Base-by-base conservation (phyloP, 257 asterid species). In the Sherardia arvensis region DNA sequence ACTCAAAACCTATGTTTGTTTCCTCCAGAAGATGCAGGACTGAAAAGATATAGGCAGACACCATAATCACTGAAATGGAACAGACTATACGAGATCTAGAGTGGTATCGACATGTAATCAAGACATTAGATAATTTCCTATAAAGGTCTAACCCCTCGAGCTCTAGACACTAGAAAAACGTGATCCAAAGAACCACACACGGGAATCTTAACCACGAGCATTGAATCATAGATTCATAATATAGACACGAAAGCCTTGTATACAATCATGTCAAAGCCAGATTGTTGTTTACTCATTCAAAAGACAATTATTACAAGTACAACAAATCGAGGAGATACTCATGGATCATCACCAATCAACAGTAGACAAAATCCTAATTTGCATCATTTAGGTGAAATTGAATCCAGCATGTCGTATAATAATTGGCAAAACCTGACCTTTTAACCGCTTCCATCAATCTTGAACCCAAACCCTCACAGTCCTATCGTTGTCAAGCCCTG, bases 381-480 rank as follows among this genome's bases (percentile, higher is more conserved):
- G 51, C 51, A 43, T 43, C 51, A 43, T 43, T 14, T 2, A 17
- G 40, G 32, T 43, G 40, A 62, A 62, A 62, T 45, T 33, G 22
- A 7, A 40, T 26, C 14, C 30, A 62, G 26, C 36, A 40, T 36
- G 25, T 0, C n/a, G n/a, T n/a, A n/a, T n/a, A n/a, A n/a, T 5
- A 34, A 22, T 18, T 15, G 43, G 28, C 69, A 54, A 56, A 68
- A 69, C 79, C 58, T 53, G 67, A 78, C 76, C 25, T n/a, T 53
- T 25, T n/a, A 29, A 65, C 62, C 36, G 58, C 33, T 36, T 25
- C 40, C 60, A 33, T 71, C 64, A 90, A 57, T 78, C 81, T 73
- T 84, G 97, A 77, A 84, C 83, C 98, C 98, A 91, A 65, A 88
- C 82, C 74, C 98, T 74, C 66, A 87, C 51, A 10, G 91, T 84